Evolutionary conservation across 345 rosid genomes (phyloP).

Genomic region (Gossypium raimondii): DNA sequence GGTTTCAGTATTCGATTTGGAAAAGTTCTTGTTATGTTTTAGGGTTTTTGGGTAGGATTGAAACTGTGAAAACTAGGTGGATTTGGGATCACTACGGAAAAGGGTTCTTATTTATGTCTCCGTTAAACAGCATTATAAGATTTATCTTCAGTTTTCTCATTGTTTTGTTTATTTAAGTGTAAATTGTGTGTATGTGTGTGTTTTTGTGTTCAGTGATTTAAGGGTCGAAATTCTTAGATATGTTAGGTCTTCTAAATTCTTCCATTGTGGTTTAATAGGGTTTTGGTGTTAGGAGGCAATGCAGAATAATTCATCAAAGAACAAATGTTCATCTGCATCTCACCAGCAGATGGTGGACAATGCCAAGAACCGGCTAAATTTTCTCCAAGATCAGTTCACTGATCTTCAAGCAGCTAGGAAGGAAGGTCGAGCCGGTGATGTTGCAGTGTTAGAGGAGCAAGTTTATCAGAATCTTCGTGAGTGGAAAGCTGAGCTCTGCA

Average conservation of each 20-base stretch:
- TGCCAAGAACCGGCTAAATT: slow-evolving; percentile 48
- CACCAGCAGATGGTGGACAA: slow-evolving; percentile 55
- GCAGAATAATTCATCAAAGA: slow-evolving; percentile 42
- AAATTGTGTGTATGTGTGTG: neutral
- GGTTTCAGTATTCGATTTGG: neutral
- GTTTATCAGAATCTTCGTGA: slow-evolving; percentile 59
- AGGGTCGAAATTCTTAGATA: neutral
- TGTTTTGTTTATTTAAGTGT: neutral
- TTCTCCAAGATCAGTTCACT: slow-evolving; percentile 52
- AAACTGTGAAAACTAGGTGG: neutral
- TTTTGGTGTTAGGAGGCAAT: slow-evolving; percentile 20
- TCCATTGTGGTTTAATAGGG: neutral
- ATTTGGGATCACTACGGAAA: neutral
- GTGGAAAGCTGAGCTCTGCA: slow-evolving; percentile 66
- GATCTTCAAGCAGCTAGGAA: slow-evolving; percentile 62
- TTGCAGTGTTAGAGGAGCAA: slow-evolving; percentile 58
- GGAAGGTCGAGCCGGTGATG: slow-evolving; percentile 49
- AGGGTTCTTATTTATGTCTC: neutral
- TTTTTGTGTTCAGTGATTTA: neutral
- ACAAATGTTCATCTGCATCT: slow-evolving; percentile 41
- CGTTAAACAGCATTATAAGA: neutral
- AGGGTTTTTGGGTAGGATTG: slow-evolving; percentile 1
- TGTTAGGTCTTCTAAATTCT: neutral
- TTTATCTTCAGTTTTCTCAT: neutral
- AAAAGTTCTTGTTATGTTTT: neutral